A percentile compares a stretch with the other conserved stretches of the same genome.
Conservation (phyloP, 805 yeast species). For the Danielozyma ontarioensis region DNA sequence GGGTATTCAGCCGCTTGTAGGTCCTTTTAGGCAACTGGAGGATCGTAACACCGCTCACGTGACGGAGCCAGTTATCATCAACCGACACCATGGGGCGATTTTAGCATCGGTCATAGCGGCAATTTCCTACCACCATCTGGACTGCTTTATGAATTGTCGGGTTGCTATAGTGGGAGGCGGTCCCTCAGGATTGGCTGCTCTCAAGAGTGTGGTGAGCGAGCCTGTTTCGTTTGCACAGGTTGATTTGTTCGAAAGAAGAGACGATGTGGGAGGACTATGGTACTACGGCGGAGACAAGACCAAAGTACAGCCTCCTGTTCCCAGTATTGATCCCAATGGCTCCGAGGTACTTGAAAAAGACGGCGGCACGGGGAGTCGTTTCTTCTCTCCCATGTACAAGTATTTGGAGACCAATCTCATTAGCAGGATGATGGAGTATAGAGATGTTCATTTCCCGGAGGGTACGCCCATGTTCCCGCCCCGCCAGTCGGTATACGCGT, state of each 20-base stretch:
- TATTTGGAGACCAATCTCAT: conserved; percentile 16
- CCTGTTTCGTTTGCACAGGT: conserved; percentile 6
- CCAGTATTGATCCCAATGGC: conserved; percentile 13
- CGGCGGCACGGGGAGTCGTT: conserved; percentile 6
- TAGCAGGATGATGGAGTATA: conserved; percentile 13
- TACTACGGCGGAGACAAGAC: conserved; percentile 8
- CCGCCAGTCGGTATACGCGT: conserved; percentile 12
- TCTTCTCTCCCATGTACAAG: conserved; percentile 19
- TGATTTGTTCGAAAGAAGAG: conserved; percentile 11
- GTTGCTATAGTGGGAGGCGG: conserved; percentile 23
- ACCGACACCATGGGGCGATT: neutral
- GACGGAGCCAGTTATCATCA: neutral
- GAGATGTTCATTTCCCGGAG: conserved; percentile 10
- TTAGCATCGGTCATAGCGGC: neutral
- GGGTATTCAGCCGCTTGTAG: too few relatives aligned
- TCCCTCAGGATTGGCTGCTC: conserved; percentile 20
- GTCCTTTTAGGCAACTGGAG: too few relatives aligned
- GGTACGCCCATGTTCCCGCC: conserved; percentile 8
- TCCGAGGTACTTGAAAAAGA: conserved; percentile 4
- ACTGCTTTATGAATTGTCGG: conserved; percentile 2
- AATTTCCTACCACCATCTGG: neutral
- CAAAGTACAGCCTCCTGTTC: conserved; percentile 11
- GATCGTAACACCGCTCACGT: neutral
- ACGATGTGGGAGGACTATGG: conserved; percentile 14
- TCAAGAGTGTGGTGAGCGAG: conserved; percentile 17